phyloP scores from a whole-genome alignment of 306 rosid species.

The Cucumis melo region DNA sequence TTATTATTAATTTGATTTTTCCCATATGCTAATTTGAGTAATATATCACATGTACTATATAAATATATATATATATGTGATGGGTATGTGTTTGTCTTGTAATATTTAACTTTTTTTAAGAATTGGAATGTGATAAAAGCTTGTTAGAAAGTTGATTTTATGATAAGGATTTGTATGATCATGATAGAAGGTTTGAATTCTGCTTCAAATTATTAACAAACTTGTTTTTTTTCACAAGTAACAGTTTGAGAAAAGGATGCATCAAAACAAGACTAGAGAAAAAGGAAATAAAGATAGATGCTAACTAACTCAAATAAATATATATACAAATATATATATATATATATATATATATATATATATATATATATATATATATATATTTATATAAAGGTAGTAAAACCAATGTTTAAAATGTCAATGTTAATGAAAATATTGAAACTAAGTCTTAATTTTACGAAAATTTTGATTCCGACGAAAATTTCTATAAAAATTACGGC shows the following conservation, averaged over 20 bases:
- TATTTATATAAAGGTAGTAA: no score
- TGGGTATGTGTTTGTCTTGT: background rate
- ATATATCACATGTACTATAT: background rate
- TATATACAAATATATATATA: background rate
- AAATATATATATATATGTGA: background rate
- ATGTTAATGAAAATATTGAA: no score
- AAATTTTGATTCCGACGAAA: no score
- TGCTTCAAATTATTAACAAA: background rate
- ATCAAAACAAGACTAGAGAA: background rate
- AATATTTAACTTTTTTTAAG: background rate
- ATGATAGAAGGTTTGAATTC: background rate
- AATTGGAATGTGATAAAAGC: constrained; percentile 4
- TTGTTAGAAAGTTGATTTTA: background rate
- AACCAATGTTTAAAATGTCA: no score
- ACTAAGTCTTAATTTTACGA: no score
- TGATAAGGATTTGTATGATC: background rate
- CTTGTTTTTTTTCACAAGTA: no score
- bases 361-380: background rate
- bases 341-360: no score
- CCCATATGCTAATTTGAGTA: background rate
- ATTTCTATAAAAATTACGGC: no score
- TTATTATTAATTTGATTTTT: background rate
- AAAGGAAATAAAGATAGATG: background rate
- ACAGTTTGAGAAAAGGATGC: background rate
- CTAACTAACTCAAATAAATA: background rate